Evolutionary conservation across 345 rosid genomes (phyloP), one percentile per base, ranked within the genome.

Genomic region (Eucalyptus sideroxylon): DNA sequence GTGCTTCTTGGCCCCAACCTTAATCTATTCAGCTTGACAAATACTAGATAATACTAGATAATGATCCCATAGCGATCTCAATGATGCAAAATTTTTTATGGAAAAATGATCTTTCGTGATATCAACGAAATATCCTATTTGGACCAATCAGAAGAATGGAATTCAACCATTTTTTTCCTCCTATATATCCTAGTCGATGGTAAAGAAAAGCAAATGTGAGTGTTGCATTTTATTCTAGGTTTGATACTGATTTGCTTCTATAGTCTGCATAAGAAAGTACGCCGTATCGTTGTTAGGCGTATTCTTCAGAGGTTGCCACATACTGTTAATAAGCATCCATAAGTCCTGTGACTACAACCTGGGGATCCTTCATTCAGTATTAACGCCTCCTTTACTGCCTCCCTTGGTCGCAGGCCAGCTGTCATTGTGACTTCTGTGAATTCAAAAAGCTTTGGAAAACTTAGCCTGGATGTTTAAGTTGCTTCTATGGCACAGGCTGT

Each of bases 401-500:
- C 94, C 90, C 95, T 93, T 65, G 93, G 89, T 86, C 94, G 65
- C 59, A 95, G 89, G 37, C 95, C 95, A 44, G 95, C 94, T 95
- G 92, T 93, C 69, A 95, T 91, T 42, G 95, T 95, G 90, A 94
- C 91, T 91, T 94, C 95, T 94, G 92, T 90, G 86, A 87, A 87
- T 56, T 15, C 30, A 59, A 27, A 90, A 34, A 83, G 23, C 37
- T 27, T n/a, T 16, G 42, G 81, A 69, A 69, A 69, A 69, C 40
- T 69, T 16, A 34, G 81, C 44, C 24, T 69, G 1, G 44, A 69
- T 69, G 44, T 69, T 31, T 67, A 67, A 31, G 80, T 67, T 69
- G 81, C 81, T 69, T 34, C 44, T 3, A 69, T 37, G 81, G 81
- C 81, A 16, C 81, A 34, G 37, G 44, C 3, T 69, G 26, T 4